phyloP scores from a whole-genome alignment of 2,329 filamentous ascomycete species.

The Aureobasidium zeae region DNA sequence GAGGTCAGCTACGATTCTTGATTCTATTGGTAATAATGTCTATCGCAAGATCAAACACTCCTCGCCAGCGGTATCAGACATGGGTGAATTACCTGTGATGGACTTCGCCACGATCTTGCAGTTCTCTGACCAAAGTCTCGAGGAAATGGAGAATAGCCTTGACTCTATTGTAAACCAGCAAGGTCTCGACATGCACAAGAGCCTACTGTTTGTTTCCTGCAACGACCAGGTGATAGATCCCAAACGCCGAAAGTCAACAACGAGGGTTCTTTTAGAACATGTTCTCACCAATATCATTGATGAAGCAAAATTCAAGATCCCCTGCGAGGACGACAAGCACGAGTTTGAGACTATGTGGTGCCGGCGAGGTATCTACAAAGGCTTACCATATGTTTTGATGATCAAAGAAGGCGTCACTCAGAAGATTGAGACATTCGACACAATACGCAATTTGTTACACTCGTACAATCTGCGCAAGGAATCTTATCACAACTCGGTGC shows the following conservation, averaged over 20 bases:
- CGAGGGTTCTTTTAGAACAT: constrained; percentile 40
- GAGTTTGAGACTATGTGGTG: constrained; percentile 24
- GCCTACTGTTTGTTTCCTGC: constrained; percentile 41
- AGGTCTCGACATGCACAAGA: constrained; percentile 35
- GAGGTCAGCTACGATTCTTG: constrained; percentile 39
- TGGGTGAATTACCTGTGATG: constrained; percentile 17
- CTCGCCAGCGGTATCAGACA: constrained; percentile 34
- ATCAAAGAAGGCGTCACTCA: constrained; percentile 44
- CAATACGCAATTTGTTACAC: constrained; percentile 42
- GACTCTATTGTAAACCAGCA: constrained; percentile 40
- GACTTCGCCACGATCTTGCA: constrained; percentile 38
- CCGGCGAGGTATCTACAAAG: constrained; percentile 38
- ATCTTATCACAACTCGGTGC: constrained; percentile 14
- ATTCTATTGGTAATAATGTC: constrained; percentile 25
- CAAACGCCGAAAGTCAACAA: constrained; percentile 42
- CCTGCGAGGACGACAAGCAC: constrained; percentile 25
- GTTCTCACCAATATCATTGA: constrained; percentile 35
- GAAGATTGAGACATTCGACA: constrained; percentile 43
- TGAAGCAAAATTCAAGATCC: constrained; percentile 11
- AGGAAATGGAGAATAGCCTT: constrained; percentile 38
- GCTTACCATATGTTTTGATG: constrained; percentile 40
- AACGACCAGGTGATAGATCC: constrained; percentile 41
- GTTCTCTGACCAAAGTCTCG: constrained; percentile 42
- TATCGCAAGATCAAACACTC: constrained; percentile 27
- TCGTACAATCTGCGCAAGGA: constrained; percentile 39